phyloP scores from a whole-genome alignment of 495 filamentous ascomycete genomes.

The Aspergillus cavernicola region DNA sequence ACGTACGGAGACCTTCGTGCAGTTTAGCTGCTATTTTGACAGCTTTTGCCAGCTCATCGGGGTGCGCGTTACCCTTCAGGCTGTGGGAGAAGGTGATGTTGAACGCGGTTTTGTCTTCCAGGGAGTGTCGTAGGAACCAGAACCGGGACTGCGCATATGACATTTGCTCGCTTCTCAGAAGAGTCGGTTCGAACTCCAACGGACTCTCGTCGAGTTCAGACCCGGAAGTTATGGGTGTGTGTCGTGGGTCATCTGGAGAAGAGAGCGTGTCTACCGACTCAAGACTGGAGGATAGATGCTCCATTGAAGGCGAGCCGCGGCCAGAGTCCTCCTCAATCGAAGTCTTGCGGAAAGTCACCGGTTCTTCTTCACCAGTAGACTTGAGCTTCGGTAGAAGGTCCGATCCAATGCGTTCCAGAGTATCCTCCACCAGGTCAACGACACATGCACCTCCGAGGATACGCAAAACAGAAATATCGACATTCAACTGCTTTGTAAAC shows the following conservation, averaged over 20 bases:
- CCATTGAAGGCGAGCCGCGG: no score
- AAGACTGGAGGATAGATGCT: no score
- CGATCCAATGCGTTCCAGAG: no score
- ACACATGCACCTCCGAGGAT: background rate
- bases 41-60: background rate
- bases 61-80: background rate
- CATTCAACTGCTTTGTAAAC: constrained; percentile 38
- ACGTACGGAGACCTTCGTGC: background rate
- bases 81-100: background rate
- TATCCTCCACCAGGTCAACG: background rate
- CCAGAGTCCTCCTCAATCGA: no score
- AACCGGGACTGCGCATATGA: background rate
- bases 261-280: no score
- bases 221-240: no score
- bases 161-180: background rate
- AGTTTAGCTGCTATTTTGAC: background rate
- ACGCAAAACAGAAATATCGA: constrained; percentile 11
- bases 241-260: no score
- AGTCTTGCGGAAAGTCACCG: no score
- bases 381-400: no score
- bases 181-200: no score
- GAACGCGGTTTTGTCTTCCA: background rate
- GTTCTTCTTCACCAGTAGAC: no score
- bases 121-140: background rate
- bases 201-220: no score